Base-by-base conservation (phyloP, 1,139 yeast species). In the Meyerozyma carpophila region DNA sequence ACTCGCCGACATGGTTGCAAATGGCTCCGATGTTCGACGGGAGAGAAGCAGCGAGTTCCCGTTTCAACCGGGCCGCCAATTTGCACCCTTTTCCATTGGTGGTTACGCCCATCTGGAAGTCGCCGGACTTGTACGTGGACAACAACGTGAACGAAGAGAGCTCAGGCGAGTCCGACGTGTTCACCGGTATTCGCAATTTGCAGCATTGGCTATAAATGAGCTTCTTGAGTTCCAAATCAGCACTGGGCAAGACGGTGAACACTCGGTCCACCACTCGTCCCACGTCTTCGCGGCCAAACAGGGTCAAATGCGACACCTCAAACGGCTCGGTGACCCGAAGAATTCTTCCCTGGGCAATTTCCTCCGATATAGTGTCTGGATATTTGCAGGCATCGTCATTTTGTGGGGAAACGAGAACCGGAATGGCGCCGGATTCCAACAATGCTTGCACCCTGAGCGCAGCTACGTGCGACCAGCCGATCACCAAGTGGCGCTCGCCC, bases 41-140 rank as follows among this genome's bases (percentile, higher is more conserved):
- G 37, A 91, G 67, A 6, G 75, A 63, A 42, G 77, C 70, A 2
- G 81, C 79, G 29, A 89, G 66, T 52, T 88, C 95, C 48, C 98
- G 68, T 54, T 82, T 84, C 55, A 91, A 76, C 51, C 96, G 72
- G 46, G 83, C 79, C 1, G 96, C 95, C 44, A 91, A 68, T 47
- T 89, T 80, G 64, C 97, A 91, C 2, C 98, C 97, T 62, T 86
- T 86, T 0, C 97, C 96, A 32, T 82, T 77, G 0, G 98, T 91
- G 8, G 94, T 82, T 5, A 91, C 81, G 0, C 96, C 95, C 42
- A 91, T 55, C 61, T 87, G 94, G 63, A 91, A 80, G 48, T 79
- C 82, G 1, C 95, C 95, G 44, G 83, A 81, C 1, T 68, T 65
- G 57, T 77, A 79, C 0, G 93, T 80, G 0, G 97, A 87, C 32